phyloP scores from a whole-genome alignment of 208 protist genomes.

The Trichomonas vaginalis region DNA sequence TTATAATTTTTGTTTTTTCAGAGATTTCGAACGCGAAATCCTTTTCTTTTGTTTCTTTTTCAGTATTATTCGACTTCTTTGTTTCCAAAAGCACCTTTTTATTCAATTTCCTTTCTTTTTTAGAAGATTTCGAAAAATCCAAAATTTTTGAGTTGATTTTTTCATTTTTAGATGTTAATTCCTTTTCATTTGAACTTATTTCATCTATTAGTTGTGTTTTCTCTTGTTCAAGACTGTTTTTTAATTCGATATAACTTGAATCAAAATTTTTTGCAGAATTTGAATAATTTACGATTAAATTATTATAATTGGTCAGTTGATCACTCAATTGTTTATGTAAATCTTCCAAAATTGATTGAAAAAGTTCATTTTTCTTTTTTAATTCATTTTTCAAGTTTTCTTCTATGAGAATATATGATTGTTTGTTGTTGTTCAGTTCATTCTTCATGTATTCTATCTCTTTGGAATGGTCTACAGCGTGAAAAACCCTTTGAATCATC shows the following conservation, averaged over 20 bases:
- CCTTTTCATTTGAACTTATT: background rate
- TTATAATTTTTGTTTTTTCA: background rate
- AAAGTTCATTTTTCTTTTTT: too few species aligned
- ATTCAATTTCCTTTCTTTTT: background rate
- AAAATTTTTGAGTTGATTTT: background rate
- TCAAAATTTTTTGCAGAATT: background rate
- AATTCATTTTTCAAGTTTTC: background rate
- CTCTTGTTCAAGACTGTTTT: background rate
- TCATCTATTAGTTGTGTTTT: background rate
- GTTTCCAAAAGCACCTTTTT: background rate
- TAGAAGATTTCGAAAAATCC: background rate
- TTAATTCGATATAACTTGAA: background rate
- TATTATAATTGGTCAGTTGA: background rate
- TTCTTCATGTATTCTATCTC: background rate
- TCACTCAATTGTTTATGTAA: background rate
- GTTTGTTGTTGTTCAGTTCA: background rate
- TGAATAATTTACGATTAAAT: background rate
- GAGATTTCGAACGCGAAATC: background rate
- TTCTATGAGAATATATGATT: background rate
- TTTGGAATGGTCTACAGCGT: background rate
- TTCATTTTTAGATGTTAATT: background rate
- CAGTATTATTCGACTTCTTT: background rate
- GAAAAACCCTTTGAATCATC: background rate
- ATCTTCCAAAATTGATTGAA: too few species aligned
- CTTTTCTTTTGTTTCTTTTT: background rate